phyloP scores from a whole-genome alignment of 2,329 filamentous ascomycete genomes.

The Fusarium compactum region DNA sequence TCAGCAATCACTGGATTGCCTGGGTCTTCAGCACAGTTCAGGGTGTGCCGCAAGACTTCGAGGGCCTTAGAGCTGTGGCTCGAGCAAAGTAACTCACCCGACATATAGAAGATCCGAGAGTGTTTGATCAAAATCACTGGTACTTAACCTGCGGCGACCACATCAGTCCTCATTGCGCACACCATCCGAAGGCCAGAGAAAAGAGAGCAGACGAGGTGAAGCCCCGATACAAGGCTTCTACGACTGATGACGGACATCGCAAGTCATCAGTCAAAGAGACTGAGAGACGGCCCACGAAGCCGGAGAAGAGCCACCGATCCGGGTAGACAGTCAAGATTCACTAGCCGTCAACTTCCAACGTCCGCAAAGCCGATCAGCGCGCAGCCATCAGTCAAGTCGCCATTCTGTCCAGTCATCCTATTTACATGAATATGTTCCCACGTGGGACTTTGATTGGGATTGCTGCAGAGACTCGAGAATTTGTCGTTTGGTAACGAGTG shows the following conservation, averaged over 20 bases:
- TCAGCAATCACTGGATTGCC: background rate
- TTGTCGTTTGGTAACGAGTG: background rate
- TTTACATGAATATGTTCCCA: no score
- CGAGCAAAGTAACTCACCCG: accelerated
- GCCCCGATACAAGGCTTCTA: accelerated
- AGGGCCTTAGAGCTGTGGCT: background rate
- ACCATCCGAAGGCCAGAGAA: background rate
- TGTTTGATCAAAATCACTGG: background rate
- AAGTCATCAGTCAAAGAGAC: no score
- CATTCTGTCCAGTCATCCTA: no score
- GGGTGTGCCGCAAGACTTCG: background rate
- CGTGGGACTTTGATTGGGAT: background rate
- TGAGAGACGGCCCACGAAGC: background rate
- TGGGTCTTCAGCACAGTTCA: background rate
- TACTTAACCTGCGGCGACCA: background rate
- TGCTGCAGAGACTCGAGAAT: background rate
- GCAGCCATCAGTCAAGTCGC: background rate
- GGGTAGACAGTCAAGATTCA: background rate
- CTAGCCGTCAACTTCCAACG: background rate
- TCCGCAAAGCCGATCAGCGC: background rate
- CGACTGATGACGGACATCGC: background rate
- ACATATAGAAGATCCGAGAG: background rate
- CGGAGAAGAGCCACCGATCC: background rate
- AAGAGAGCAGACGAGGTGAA: background rate
- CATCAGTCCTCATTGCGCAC: background rate